Conservation (phyloP, 257 asterid genomes). For the Solanum verrucosum region DNA sequence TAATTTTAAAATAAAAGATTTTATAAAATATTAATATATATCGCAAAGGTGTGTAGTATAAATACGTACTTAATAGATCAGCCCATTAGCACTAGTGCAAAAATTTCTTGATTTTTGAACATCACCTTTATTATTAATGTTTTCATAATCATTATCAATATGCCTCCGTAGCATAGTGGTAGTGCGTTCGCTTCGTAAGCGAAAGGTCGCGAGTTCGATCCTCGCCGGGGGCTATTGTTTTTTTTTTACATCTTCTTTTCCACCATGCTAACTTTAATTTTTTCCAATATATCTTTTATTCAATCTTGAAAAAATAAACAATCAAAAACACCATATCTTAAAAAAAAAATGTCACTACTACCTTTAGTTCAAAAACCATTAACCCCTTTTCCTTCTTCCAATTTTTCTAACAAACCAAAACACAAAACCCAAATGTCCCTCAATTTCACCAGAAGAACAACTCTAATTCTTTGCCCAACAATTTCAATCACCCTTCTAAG, state of each 20-base stretch:
- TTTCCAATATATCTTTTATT: background rate
- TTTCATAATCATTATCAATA: rapidly evolving
- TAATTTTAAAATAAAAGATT: background rate
- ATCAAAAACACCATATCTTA: background rate
- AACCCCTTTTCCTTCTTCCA: background rate
- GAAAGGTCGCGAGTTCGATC: conserved; percentile 99
- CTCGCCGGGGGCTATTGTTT: conserved; percentile 74
- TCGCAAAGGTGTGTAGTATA: background rate
- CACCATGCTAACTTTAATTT: background rate
- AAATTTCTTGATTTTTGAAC: background rate
- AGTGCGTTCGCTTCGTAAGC: conserved; percentile 99
- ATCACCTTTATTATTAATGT: rapidly evolving
- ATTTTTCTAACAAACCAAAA: conserved; percentile 2
- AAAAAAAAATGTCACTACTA: conserved; percentile 4
- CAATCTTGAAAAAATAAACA: background rate
- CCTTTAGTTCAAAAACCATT: conserved; percentile 9
- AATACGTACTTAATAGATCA: no score
- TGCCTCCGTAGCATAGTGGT: conserved; percentile 96
- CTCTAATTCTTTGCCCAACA: background rate
- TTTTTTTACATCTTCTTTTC: no score
- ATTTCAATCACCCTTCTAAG: conserved; percentile 3
- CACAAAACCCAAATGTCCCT: conserved; percentile 3
- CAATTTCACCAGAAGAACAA: conserved; percentile 21
- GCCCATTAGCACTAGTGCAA: no score
- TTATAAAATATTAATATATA: no score